Percentiles rank a stretch among this genome's conserved stretches.
Evolutionary conservation across 495 filamentous ascomycete species (phyloP).

Genomic region (Lasiosphaeria hispida): DNA sequence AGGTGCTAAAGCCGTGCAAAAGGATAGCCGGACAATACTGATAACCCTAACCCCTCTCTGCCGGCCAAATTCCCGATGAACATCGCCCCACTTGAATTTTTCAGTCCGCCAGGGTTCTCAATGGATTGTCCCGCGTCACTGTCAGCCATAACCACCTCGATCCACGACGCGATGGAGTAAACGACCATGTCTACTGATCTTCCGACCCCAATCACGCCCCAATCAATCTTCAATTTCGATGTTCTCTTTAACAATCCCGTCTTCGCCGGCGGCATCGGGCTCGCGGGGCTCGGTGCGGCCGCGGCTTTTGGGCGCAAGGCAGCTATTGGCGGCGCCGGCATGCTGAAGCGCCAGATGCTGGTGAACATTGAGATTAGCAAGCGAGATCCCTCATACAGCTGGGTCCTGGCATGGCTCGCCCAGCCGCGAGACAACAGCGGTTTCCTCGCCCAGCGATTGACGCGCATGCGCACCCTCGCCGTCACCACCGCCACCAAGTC

Average conservation of each 20-base stretch:
- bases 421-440: conserved; percentile 61
- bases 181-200: conserved; percentile 15
- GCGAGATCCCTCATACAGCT: conserved; percentile 88
- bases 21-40: too few relatives aligned
- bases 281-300: conserved; percentile 79
- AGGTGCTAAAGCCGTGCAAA: too few relatives aligned
- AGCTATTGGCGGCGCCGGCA: conserved; percentile 60
- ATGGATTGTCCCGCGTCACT: not conserved
- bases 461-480: conserved; percentile 49
- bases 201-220: conserved; percentile 8
- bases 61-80: not conserved
- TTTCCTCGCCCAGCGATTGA: conserved; percentile 45
- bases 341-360: conserved; percentile 81
- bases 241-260: conserved; percentile 55
- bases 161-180: conserved; percentile 21
- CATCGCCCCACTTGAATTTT: conserved; percentile 29
- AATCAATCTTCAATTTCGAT: conserved; percentile 44
- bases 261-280: conserved; percentile 69
- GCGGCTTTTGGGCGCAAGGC: conserved; percentile 73
- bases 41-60: not conserved
- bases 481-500: conserved; percentile 51
- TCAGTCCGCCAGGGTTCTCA: conserved; percentile 3
- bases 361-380: conserved; percentile 93
- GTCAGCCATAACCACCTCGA: not conserved
- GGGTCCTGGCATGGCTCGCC: conserved; percentile 93